These are phyloP conservation scores for Ascocoryne sarcoides DNA, from an alignment of 2,329 filamentous ascomycete species.

Conservation along the genomic window DNA sequence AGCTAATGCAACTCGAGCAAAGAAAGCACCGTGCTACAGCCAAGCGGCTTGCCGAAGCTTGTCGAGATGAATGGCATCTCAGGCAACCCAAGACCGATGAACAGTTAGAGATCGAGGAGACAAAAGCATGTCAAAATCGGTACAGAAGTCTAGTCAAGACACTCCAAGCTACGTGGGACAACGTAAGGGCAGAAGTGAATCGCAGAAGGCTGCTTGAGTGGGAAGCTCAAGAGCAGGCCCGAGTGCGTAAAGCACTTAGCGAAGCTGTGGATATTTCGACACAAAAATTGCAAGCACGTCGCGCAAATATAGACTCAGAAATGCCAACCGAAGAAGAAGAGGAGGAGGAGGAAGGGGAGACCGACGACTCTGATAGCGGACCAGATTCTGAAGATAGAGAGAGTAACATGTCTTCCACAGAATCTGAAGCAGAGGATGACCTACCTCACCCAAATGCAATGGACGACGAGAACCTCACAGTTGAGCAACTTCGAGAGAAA, in stretches of 20 bases:
- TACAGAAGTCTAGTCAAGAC: slow-evolving; percentile 64
- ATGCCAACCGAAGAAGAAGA: slow-evolving; percentile 34
- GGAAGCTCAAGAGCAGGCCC: slow-evolving; percentile 56
- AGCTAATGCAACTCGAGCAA: slow-evolving; percentile 71
- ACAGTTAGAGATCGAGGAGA: slow-evolving; percentile 72
- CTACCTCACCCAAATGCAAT: slow-evolving; percentile 36
- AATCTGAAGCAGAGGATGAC: slow-evolving; percentile 49
- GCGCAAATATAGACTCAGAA: slow-evolving; percentile 44
- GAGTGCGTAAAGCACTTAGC: slow-evolving; percentile 60
- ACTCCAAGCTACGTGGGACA: slow-evolving; percentile 52
- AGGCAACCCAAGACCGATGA: slow-evolving; percentile 69
- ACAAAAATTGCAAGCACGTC: slow-evolving; percentile 56
- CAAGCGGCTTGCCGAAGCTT: slow-evolving; percentile 71
- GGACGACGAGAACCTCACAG: slow-evolving; percentile 57
- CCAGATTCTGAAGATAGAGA: slow-evolving; percentile 33
- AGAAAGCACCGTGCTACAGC: slow-evolving; percentile 67
- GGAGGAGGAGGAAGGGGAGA: slow-evolving; percentile 23
- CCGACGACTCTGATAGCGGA: slow-evolving; percentile 30
- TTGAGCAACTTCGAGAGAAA: slow-evolving; percentile 60
- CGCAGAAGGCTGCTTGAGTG: slow-evolving; percentile 49
- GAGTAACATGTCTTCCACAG: slow-evolving; percentile 54
- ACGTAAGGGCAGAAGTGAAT: slow-evolving; percentile 53
- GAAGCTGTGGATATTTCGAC: slow-evolving; percentile 66
- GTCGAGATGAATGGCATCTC: slow-evolving; percentile 64
- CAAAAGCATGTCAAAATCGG: slow-evolving; percentile 53